These are phyloP conservation scores for Beauveria sp. DNA, from an alignment of 2,329 filamentous ascomycete species.

Conservation along the genomic window DNA sequence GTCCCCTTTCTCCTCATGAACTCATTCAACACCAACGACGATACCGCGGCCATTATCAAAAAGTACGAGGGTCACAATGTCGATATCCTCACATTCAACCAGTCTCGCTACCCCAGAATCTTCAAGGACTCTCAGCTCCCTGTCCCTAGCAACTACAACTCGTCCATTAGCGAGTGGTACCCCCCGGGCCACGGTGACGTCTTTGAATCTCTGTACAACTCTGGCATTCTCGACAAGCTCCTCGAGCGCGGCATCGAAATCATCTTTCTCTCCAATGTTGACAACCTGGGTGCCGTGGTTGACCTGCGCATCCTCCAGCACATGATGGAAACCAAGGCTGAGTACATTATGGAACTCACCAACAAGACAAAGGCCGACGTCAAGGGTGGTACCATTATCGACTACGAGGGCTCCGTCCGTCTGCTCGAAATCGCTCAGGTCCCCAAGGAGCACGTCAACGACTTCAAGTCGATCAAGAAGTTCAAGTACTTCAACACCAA, in stretches of 20 bases:
- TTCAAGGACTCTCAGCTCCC: constrained; percentile 97
- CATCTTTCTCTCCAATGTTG: constrained; percentile 97
- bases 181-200: constrained; percentile 98
- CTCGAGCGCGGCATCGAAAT: constrained; percentile 93
- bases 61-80: constrained; percentile 99
- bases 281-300: constrained; percentile 96
- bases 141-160: constrained; percentile 82
- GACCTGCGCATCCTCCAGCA: constrained; percentile 97
- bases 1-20: constrained; percentile 99
- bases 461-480: constrained; percentile 99
- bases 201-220: constrained; percentile 99
- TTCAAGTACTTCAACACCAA: constrained; percentile 99
- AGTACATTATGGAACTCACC: constrained; percentile 99
- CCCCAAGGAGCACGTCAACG: constrained; percentile 98
- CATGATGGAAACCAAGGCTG: constrained; percentile 94
- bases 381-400: constrained; percentile 99
- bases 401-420: constrained; percentile 94
- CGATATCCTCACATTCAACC: constrained; percentile 99
- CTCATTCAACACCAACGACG: constrained; percentile 99
- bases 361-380: constrained; percentile 99
- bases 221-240: constrained; percentile 92
- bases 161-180: constrained; percentile 94
- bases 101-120: constrained; percentile 95
- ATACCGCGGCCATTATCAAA: constrained; percentile 99
- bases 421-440: constrained; percentile 98